phyloP scores from a whole-genome alignment of 1,284 basidiomycete genomes.

The Abortiporus biennis region DNA sequence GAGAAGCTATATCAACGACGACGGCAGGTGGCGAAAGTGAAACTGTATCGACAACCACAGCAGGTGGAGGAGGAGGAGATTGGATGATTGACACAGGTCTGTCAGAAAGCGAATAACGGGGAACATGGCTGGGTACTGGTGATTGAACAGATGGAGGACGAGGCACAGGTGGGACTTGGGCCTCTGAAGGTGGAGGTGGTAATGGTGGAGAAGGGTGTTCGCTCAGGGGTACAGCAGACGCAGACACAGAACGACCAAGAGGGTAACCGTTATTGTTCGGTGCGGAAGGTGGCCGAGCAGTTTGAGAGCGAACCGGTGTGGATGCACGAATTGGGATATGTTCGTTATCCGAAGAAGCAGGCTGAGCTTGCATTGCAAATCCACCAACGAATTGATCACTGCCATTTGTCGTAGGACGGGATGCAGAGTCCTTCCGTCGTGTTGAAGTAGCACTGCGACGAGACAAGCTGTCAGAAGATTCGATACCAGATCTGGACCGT shows the following conservation, averaged over 20 bases:
- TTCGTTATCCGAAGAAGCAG: constrained; percentile 1
- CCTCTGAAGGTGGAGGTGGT: constrained; percentile 6
- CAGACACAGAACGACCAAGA: constrained; percentile 8
- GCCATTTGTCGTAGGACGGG: constrained; percentile 20
- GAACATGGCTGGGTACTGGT: constrained; percentile 52
- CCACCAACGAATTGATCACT: constrained; percentile 44
- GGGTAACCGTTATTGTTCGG: constrained; percentile 9
- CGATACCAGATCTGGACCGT: constrained; percentile 15
- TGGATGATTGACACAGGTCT: constrained; percentile 42
- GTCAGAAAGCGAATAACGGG: constrained; percentile 73
- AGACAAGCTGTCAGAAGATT: constrained; percentile 16
- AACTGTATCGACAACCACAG: constrained; percentile 54
- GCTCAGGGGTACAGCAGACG: constrained; percentile 6
- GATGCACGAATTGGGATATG: constrained; percentile 10
- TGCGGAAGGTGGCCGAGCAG: constrained; percentile 8
- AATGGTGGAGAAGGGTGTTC: constrained; percentile 7
- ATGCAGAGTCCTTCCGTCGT: constrained; percentile 26
- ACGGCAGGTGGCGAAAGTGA: constrained; percentile 29
- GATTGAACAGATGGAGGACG: constrained; percentile 25
- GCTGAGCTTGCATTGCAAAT: constrained; percentile 27
- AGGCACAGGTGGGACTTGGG: constrained; percentile 11
- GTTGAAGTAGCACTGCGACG: constrained; percentile 13
- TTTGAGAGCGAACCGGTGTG: constrained; percentile 10
- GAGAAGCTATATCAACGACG: constrained; percentile 50
- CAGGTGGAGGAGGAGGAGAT: constrained; percentile 29